Percentiles rank a stretch among this genome's conserved stretches.
These are phyloP conservation scores for Torrubiella hemipterigena DNA, from an alignment of 2,329 filamentous ascomycete species.

Conservation along the genomic window DNA sequence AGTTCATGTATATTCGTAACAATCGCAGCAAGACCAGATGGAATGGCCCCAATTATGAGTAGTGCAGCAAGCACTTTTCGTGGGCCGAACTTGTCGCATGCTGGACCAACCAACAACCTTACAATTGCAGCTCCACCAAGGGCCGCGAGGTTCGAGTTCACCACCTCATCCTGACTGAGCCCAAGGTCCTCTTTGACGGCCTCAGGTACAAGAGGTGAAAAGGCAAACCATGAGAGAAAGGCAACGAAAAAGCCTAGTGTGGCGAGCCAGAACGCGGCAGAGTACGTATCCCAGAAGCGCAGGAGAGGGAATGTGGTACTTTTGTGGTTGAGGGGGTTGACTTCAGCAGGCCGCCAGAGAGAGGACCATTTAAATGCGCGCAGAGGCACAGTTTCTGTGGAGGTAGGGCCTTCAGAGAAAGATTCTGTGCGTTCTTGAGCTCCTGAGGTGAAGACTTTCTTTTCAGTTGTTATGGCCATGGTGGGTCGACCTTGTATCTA, in stretches of 20 bases:
- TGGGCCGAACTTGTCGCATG: slow-evolving; percentile 78
- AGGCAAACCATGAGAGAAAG: slow-evolving; percentile 49
- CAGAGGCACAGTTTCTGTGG: no score
- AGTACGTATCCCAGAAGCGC: neutral
- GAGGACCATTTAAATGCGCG: neutral
- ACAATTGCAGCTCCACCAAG: slow-evolving; percentile 59
- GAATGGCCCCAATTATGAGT: slow-evolving; percentile 67
- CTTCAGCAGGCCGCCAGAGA: neutral
- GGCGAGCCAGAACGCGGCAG: neutral
- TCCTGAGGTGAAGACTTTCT: no score
- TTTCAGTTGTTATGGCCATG: no score
- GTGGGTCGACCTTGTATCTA: no score
- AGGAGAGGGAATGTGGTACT: neutral
- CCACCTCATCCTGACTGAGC: slow-evolving; percentile 58
- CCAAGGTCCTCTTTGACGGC: slow-evolving; percentile 71
- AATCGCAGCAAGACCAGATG: slow-evolving; percentile 70
- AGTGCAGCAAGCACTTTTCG: slow-evolving; percentile 67
- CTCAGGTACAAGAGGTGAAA: slow-evolving; percentile 66
- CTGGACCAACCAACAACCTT: slow-evolving; percentile 64
- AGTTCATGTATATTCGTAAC: slow-evolving; percentile 51
- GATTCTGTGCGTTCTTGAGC: no score
- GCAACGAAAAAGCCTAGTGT: neutral
- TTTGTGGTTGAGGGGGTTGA: neutral
- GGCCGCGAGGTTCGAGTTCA: slow-evolving; percentile 86
- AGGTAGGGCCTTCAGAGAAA: no score